Percentiles rank a stretch among this genome's conserved stretches.
phyloP scores from a whole-genome alignment of 2,329 filamentous ascomycete genomes.

The Diaporthe capsici region DNA sequence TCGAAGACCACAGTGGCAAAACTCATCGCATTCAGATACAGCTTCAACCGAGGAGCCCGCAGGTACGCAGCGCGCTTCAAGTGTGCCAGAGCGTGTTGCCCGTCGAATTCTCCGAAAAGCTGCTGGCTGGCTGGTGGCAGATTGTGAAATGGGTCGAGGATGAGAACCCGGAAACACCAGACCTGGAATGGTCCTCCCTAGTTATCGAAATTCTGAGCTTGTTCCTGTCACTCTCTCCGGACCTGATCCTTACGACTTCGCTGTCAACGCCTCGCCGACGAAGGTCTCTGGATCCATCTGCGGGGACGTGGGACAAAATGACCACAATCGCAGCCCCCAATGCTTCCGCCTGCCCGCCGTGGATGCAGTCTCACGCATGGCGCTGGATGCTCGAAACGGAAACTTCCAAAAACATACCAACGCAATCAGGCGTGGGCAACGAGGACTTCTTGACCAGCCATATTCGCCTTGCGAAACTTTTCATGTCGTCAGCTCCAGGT shows the following conservation, averaged over 20 bases:
- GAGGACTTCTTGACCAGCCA: slow-evolving; percentile 63
- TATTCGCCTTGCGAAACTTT: slow-evolving; percentile 74
- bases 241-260: not conserved
- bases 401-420: not conserved
- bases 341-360: slow-evolving; percentile 64
- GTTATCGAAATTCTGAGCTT: slow-evolving; percentile 75
- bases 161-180: slow-evolving; percentile 60
- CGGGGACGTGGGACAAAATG: slow-evolving; percentile 54
- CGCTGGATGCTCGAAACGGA: slow-evolving; percentile 77
- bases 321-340: slow-evolving; percentile 62
- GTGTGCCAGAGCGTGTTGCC: slow-evolving; percentile 76
- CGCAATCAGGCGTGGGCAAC: slow-evolving; percentile 43
- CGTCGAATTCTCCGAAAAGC: slow-evolving; percentile 68
- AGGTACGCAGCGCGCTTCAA: slow-evolving; percentile 73
- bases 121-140: slow-evolving; percentile 82
- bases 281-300: slow-evolving; percentile 52
- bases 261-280: slow-evolving; percentile 48
- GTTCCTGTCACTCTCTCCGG: slow-evolving; percentile 66
- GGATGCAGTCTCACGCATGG: slow-evolving; percentile 77
- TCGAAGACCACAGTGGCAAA: slow-evolving; percentile 73
- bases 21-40: slow-evolving; percentile 78
- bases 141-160: slow-evolving; percentile 76
- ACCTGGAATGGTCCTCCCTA: slow-evolving; percentile 79
- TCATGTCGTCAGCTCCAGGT: slow-evolving; percentile 72
- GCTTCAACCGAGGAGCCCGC: slow-evolving; percentile 74